Evolutionary conservation across 805 yeast genomes (phyloP).

Genomic region (Lachancea mirantina): DNA sequence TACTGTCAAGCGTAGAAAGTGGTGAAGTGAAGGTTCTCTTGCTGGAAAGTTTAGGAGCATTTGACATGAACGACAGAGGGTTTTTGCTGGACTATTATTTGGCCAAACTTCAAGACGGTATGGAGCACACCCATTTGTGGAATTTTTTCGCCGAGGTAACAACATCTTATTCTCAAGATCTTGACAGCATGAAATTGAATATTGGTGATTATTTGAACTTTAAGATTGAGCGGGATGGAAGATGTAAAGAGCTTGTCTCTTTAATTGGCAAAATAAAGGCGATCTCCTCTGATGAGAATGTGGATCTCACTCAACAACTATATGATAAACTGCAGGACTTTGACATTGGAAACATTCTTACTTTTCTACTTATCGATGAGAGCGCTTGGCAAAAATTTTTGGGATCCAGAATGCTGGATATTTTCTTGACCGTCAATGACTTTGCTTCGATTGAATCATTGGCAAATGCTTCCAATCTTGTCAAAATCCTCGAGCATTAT

Average conservation of each 20-base stretch:
- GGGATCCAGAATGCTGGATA: slow-evolving; percentile 12
- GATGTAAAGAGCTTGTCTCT: too few species aligned
- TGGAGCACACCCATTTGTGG: slow-evolving; percentile 16
- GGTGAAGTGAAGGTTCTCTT: slow-evolving; percentile 18
- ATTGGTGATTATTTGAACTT: slow-evolving; percentile 8
- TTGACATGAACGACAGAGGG: slow-evolving; percentile 16
- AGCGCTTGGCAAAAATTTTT: slow-evolving; percentile 3
- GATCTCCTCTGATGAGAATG: slow-evolving; percentile 1
- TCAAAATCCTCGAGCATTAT: slow-evolving; percentile 17
- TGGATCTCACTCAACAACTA: not conserved
- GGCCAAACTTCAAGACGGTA: slow-evolving; percentile 16
- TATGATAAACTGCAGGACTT: slow-evolving; percentile 8
- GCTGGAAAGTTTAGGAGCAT: slow-evolving; percentile 20
- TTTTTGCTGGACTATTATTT: slow-evolving; percentile 24
- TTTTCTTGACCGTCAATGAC: slow-evolving; percentile 20
- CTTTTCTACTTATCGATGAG: slow-evolving; percentile 10
- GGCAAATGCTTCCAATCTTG: slow-evolving; percentile 10
- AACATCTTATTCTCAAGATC: slow-evolving; percentile 18
- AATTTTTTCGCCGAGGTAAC: slow-evolving; percentile 12
- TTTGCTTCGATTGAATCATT: slow-evolving; percentile 19
- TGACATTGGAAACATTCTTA: slow-evolving; percentile 17
- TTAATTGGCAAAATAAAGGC: slow-evolving; percentile 1
- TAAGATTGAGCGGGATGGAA: slow-evolving; percentile 8
- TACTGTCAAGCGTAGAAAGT: slow-evolving; percentile 14
- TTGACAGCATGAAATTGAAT: slow-evolving; percentile 18